These are phyloP conservation scores for Rhododendron griersonianum DNA, from an alignment of 148 eudicot genomes.

Conservation along the genomic window DNA sequence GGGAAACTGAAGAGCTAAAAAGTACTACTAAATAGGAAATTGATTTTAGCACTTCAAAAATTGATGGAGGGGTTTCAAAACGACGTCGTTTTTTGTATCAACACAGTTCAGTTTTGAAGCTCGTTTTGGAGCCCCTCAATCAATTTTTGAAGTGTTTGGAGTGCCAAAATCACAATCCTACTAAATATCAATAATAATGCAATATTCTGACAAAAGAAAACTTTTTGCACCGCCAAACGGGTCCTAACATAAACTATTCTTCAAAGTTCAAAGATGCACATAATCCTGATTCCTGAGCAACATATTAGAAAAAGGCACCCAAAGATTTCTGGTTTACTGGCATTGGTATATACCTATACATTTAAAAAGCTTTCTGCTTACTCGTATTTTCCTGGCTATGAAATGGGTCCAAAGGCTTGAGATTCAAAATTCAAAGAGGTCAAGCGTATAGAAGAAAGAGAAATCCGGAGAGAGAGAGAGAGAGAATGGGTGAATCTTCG, in stretches of 20 bases:
- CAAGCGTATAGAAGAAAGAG: background rate
- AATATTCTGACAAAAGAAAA: background rate
- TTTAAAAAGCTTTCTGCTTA: too few relatives aligned
- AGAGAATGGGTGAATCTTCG: background rate
- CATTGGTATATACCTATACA: too few relatives aligned
- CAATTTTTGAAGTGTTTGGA: too few relatives aligned
- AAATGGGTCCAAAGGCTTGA: background rate
- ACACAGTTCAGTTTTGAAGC: too few relatives aligned
- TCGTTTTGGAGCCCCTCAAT: too few relatives aligned
- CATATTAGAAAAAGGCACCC: background rate
- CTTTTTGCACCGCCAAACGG: background rate
- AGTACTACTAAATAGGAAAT: too few relatives aligned
- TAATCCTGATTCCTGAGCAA: background rate
- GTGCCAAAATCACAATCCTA: too few relatives aligned
- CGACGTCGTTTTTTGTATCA: too few relatives aligned
- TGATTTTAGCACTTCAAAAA: too few relatives aligned
- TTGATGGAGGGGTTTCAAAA: too few relatives aligned
- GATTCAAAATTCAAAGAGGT: constrained; percentile 4
- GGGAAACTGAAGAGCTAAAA: background rate
- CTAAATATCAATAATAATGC: background rate
- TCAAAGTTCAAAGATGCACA: background rate
- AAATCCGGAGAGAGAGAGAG: background rate
- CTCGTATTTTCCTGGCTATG: background rate
- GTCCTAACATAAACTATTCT: background rate
- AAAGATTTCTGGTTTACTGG: background rate